phyloP scores from a whole-genome alignment of 169 alveolate species.

The Toxoplasma gondii region DNA sequence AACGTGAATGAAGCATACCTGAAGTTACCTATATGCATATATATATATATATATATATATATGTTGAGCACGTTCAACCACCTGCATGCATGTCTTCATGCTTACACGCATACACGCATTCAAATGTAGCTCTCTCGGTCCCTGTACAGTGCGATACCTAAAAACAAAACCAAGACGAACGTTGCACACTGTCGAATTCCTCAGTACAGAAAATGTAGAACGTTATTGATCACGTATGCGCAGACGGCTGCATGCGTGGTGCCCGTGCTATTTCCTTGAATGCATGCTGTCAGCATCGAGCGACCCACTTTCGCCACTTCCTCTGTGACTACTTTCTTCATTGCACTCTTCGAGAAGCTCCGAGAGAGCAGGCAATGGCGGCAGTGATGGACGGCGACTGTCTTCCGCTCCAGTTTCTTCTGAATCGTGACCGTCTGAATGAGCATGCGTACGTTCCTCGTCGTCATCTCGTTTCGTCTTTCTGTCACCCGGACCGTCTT shows the following conservation, averaged over 20 bases:
- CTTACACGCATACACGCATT: no score
- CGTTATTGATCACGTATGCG: no score
- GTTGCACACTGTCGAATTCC: no score
- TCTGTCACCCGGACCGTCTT: neutral
- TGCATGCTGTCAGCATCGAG: no score
- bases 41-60: neutral
- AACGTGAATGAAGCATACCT: neutral
- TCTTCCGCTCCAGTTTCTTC: neutral
- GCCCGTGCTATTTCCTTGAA: no score
- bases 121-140: neutral
- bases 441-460: no score
- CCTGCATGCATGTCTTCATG: neutral
- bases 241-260: no score
- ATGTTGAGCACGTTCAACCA: neutral
- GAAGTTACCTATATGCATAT: neutral
- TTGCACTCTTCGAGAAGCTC: neutral
- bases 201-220: no score
- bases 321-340: neutral
- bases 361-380: neutral
- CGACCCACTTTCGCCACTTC: neutral
- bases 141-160: no score
- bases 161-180: no score
- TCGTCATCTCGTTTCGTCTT: no score
- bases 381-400: neutral
- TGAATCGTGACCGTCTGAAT: neutral